Conservation (phyloP, 176 grass and related monocot species). For the Cenchrus fungigraminus region DNA sequence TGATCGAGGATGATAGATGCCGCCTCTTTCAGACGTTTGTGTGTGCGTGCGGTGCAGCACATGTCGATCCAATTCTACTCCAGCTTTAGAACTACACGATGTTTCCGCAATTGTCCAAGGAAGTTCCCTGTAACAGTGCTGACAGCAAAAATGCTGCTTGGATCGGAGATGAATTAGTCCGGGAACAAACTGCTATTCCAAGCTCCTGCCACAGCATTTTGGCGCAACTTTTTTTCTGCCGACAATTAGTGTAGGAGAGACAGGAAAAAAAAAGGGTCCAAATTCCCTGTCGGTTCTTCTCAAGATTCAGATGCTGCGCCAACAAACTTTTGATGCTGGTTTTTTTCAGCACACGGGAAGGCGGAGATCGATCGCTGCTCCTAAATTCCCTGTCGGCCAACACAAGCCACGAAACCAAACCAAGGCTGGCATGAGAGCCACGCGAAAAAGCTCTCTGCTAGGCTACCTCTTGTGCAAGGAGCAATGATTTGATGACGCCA, state of each 20-base stretch:
- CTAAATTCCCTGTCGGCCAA: neutral
- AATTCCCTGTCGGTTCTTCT: neutral
- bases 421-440: neutral
- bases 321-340: neutral
- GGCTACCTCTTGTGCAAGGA: slow-evolving; percentile 9
- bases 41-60: neutral
- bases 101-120: too few relatives aligned
- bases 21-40: neutral
- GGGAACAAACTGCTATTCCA: too few relatives aligned
- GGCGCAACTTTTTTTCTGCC: too few relatives aligned
- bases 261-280: neutral
- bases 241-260: neutral
- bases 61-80: neutral
- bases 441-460: neutral
- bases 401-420: neutral
- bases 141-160: too few relatives aligned
- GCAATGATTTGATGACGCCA: slow-evolving; percentile 4
- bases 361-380: neutral
- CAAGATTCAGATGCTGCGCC: slow-evolving; percentile 18
- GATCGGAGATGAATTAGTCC: too few relatives aligned
- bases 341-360: slow-evolving; percentile 5
- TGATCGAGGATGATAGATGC: neutral
- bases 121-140: too few relatives aligned
- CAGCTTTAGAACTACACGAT: too few relatives aligned
- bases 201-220: too few relatives aligned